Evolutionary conservation across 177 flowering plant species (phyloP).

Genomic region (Tripterygium wilfordii): DNA sequence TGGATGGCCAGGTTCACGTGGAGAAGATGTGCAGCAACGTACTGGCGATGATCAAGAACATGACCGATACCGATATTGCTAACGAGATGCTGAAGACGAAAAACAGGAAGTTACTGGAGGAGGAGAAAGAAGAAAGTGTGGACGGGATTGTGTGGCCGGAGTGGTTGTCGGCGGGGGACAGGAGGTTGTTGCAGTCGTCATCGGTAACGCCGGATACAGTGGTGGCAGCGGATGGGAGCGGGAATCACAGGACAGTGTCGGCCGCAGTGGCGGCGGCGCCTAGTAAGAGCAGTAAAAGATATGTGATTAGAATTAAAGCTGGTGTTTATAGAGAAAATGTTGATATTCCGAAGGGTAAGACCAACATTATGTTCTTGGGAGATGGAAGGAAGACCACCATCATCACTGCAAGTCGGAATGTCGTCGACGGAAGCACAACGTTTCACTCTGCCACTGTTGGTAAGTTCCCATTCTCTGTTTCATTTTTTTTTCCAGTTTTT

Average conservation of each 20-base stretch:
- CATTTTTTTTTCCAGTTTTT: background rate
- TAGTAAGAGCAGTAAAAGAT: conserved; percentile 48
- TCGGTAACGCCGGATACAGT: conserved; percentile 50
- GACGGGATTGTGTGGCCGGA: conserved; percentile 46
- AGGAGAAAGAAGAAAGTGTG: conserved; percentile 26
- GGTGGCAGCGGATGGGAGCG: conserved; percentile 92
- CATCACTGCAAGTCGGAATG: conserved; percentile 70
- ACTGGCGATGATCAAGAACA: conserved; percentile 80
- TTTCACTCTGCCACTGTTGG: conserved; percentile 92
- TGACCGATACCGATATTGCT: conserved; percentile 66
- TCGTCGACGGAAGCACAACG: conserved; percentile 82
- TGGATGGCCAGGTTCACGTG: conserved; percentile 31
- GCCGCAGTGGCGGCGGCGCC: conserved; percentile 87
- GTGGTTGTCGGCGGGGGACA: conserved; percentile 79
- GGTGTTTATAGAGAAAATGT: conserved; percentile 87
- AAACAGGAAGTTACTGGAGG: conserved; percentile 22
- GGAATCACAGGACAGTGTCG: conserved; percentile 53
- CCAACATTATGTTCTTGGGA: conserved; percentile 78
- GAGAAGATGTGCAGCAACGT: conserved; percentile 72
- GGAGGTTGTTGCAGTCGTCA: conserved; percentile 57
- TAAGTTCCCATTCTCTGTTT: conserved; percentile 21
- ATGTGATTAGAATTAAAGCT: conserved; percentile 67
- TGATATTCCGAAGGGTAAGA: conserved; percentile 64
- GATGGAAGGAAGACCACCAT: conserved; percentile 72
- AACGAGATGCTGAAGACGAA: conserved; percentile 4